A percentile compares a stretch with the other conserved stretches of the same genome.
Conservation (phyloP, 768 basidiomycete genomes). For the Amanita muscaria region DNA sequence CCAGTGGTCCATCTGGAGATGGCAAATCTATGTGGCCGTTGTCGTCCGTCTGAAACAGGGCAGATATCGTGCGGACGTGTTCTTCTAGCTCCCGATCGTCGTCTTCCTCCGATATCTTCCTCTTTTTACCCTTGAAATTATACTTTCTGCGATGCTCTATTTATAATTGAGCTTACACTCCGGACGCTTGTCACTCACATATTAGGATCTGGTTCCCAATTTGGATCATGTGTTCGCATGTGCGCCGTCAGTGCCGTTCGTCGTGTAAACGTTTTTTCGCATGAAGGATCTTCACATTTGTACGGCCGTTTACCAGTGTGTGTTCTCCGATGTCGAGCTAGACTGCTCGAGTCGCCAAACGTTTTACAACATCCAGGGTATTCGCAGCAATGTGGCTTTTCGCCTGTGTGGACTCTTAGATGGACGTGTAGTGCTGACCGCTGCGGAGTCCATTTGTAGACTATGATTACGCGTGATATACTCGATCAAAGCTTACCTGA, state of each 20-base stretch:
- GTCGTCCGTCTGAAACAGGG: slow-evolving; percentile 47
- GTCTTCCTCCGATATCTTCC: slow-evolving; percentile 40
- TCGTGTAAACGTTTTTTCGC: slow-evolving; percentile 83
- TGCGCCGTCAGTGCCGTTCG: slow-evolving; percentile 79
- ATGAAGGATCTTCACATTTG: slow-evolving; percentile 74
- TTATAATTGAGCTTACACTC: slow-evolving; percentile 11
- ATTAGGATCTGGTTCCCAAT: slow-evolving; percentile 78
- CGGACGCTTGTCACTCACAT: slow-evolving; percentile 39
- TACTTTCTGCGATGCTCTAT: slow-evolving; percentile 45
- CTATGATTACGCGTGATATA: too few relatives aligned
- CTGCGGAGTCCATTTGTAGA: slow-evolving; percentile 28
- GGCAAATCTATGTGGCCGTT: slow-evolving; percentile 23
- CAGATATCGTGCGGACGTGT: slow-evolving; percentile 68
- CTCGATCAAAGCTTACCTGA: too few relatives aligned
- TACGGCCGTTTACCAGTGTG: slow-evolving; percentile 84
- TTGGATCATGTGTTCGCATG: slow-evolving; percentile 81
- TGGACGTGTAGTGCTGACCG: slow-evolving; percentile 88
- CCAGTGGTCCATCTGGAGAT: slow-evolving; percentile 38
- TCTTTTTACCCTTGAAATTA: slow-evolving; percentile 69
- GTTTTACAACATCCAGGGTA: slow-evolving; percentile 82
- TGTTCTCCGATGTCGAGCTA: slow-evolving; percentile 85
- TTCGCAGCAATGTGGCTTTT: slow-evolving; percentile 88
- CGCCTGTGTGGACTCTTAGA: slow-evolving; percentile 83
- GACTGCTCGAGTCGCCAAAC: slow-evolving; percentile 86
- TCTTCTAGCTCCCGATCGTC: slow-evolving; percentile 62